phyloP scores from a whole-genome alignment of 1,284 basidiomycete genomes.

The Pterulicium gracile region DNA sequence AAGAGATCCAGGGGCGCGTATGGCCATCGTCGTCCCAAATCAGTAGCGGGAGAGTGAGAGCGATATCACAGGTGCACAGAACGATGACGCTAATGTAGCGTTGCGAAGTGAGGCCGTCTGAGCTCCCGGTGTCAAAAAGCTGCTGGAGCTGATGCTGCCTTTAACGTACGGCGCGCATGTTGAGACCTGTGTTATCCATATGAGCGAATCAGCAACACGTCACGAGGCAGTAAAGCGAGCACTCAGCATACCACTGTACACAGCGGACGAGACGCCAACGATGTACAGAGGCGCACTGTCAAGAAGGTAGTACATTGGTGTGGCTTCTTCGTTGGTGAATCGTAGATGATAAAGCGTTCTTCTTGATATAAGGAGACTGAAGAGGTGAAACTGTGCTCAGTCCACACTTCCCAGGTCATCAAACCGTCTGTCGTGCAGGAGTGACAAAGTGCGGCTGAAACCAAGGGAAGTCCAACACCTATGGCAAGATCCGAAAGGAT shows the following conservation, averaged over 20 bases:
- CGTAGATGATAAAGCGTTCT: slow-evolving; percentile 35
- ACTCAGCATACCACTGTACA: slow-evolving; percentile 29
- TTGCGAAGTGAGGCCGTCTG: slow-evolving; percentile 23
- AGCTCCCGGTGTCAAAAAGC: slow-evolving; percentile 23
- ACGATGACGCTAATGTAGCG: slow-evolving; percentile 56
- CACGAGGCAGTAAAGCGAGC: neutral
- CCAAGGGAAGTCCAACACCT: slow-evolving; percentile 25
- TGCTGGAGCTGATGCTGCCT: slow-evolving; percentile 27
- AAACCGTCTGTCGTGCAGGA: slow-evolving; percentile 6
- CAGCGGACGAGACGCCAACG: slow-evolving; percentile 26
- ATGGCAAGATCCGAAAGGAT: slow-evolving; percentile 25
- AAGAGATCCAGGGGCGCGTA: slow-evolving; percentile 37
- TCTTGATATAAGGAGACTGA: slow-evolving; percentile 31
- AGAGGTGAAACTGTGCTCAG: slow-evolving; percentile 10
- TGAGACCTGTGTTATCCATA: slow-evolving; percentile 17
- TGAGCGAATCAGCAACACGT: slow-evolving; percentile 5
- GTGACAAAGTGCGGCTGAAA: slow-evolving; percentile 26
- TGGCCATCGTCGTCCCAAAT: slow-evolving; percentile 29
- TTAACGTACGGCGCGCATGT: slow-evolving; percentile 25
- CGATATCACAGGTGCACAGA: slow-evolving; percentile 36
- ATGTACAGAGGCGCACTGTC: slow-evolving; percentile 24
- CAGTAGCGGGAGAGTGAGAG: slow-evolving; percentile 35
- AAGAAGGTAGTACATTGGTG: slow-evolving; percentile 24
- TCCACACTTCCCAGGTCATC: no score
- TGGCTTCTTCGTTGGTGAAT: slow-evolving; percentile 26